Evolutionary conservation across 1,284 basidiomycete species (phyloP), one percentile per base, ranked within the genome.

Genomic region (Ceratobasidium sp.): DNA sequence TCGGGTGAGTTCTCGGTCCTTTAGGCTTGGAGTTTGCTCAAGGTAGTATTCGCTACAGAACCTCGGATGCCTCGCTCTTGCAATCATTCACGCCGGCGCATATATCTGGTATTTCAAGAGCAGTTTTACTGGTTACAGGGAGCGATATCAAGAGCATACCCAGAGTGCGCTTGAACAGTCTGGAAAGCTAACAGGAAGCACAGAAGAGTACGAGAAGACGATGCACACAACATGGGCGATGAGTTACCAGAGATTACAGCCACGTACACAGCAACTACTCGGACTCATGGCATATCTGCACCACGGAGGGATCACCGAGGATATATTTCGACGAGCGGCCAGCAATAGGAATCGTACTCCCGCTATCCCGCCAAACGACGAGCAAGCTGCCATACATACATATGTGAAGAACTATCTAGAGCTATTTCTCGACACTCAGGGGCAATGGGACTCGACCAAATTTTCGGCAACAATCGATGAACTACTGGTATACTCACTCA

Each of bases 221-320:
- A 69, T 78, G 28, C 53, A 78, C 33, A 63, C 77, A 15, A 51
- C 77, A 4, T 61, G 56, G 40, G 28, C 51, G 28, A 20, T 72
- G 5, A 71, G 55, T 26, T 72, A 63, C 58, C 44, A 61, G 12
- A 5, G 23, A 51, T 33, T 78, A 10, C 12, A 13, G 2, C 2
- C 53, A 15, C 55, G 26, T 3, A 15, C 76, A 13, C 23, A 33
- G 7, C 13, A 69, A 20, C 15, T 77, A n/a, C 67, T 68, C n/a
- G 42, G 44, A 46, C 40, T 68, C 2, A 7, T 49, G 15, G 66
- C 46, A n/a, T 68, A 44, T 49, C 66, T n/a, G n/a, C n/a, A n/a
- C n/a, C n/a, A n/a, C n/a, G n/a, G n/a, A n/a, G n/a, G n/a, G n/a
- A n/a, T n/a, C n/a, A 49, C 7, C 66, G 66, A 68, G 42, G 66